Evolutionary conservation across 352 stramenopile species (phyloP).

Genomic region (Phytophthora agathidicida): DNA sequence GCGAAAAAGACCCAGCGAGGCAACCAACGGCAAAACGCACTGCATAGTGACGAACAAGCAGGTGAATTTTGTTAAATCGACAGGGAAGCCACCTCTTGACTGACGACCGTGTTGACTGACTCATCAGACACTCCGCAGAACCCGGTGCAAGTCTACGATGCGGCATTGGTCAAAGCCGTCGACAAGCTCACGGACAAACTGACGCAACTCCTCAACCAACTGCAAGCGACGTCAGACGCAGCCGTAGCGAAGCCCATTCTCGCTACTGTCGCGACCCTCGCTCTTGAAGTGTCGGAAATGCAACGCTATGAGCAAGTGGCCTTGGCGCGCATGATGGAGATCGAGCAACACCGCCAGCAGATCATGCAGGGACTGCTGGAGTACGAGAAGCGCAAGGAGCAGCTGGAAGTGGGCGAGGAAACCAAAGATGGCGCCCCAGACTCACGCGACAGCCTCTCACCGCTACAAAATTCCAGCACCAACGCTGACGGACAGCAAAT

Average conservation of each 20-base stretch:
- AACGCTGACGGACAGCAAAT: constrained; percentile 1
- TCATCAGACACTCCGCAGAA: constrained; percentile 8
- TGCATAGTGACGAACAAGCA: neutral
- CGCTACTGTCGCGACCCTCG: constrained; percentile 38
- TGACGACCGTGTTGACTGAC: neutral
- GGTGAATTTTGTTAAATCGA: constrained; percentile 4
- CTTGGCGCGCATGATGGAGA: constrained; percentile 54
- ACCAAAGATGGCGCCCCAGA: constrained; percentile 5
- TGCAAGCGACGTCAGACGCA: constrained; percentile 32
- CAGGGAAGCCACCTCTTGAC: neutral
- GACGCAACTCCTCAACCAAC: constrained; percentile 37
- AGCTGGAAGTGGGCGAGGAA: constrained; percentile 9
- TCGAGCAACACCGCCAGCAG: constrained; percentile 67
- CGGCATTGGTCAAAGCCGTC: constrained; percentile 59
- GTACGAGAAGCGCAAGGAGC: constrained; percentile 63
- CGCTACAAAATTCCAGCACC: neutral
- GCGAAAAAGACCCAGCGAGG: constrained; percentile 28
- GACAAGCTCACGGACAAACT: constrained; percentile 63
- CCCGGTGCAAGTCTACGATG: constrained; percentile 60
- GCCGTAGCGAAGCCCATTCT: constrained; percentile 30
- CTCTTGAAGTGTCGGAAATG: constrained; percentile 57
- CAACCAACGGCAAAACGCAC: constrained; percentile 5
- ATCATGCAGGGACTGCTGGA: constrained; percentile 69
- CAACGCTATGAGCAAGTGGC: constrained; percentile 47
- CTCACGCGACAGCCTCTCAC: neutral